Conservation (phyloP, 2,329 filamentous ascomycete genomes). For the Cladosporium halotolerans region DNA sequence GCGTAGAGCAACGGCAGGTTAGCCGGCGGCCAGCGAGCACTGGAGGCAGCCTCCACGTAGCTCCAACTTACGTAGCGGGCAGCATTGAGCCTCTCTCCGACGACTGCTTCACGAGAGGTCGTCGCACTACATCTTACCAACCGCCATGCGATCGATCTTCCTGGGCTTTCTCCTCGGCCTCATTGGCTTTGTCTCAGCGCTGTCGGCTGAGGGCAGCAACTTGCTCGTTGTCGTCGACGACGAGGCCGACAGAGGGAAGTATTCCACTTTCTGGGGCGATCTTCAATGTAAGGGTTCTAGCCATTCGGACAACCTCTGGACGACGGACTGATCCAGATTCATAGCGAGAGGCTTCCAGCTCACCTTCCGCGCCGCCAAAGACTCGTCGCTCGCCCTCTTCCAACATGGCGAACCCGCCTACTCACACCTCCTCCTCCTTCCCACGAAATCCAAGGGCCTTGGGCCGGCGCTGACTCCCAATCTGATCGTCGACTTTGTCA, state of each 20-base stretch:
- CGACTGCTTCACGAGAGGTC: no score
- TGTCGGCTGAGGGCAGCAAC: slow-evolving; percentile 72
- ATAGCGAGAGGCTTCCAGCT: slow-evolving; percentile 77
- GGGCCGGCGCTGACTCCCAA: slow-evolving; percentile 84
- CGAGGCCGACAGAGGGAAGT: slow-evolving; percentile 69
- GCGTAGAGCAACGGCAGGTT: background rate
- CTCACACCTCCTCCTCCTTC: slow-evolving; percentile 85
- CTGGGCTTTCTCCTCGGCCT: slow-evolving; percentile 56
- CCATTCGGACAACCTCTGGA: background rate
- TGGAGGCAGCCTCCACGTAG: slow-evolving; percentile 1
- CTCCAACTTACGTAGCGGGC: slow-evolving; percentile 1
- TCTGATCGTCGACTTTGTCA: slow-evolving; percentile 82
- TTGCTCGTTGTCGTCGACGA: slow-evolving; percentile 85
- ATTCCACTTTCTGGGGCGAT: slow-evolving; percentile 74
- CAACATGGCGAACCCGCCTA: slow-evolving; percentile 79
- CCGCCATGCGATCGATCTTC: slow-evolving; percentile 28
- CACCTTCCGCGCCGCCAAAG: slow-evolving; percentile 77
- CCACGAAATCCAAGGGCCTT: slow-evolving; percentile 85
- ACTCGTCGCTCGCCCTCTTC: slow-evolving; percentile 70
- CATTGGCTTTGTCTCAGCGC: slow-evolving; percentile 61
- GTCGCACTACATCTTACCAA: background rate
- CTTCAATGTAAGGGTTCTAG: slow-evolving; percentile 52
- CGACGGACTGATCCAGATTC: background rate
- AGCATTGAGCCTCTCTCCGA: no score
- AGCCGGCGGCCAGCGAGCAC: no score